Conservation (phyloP, 2,329 filamentous ascomycete species). For the Leptographium lundbergii region DNA sequence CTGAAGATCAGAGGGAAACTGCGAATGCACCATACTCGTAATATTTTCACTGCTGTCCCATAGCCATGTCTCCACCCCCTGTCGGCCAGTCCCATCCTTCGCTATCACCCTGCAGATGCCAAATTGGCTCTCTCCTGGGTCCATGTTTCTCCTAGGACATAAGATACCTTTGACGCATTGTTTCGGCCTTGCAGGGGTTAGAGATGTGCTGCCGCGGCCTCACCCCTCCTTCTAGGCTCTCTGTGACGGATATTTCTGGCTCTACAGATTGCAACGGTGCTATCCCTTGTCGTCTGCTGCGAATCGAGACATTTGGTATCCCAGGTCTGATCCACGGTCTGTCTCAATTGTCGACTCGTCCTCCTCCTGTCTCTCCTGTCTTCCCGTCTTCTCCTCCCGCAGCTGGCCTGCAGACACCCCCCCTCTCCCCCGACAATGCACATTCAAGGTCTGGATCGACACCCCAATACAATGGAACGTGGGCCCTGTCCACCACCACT, state of each 20-base stretch:
- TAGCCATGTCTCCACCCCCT: not conserved
- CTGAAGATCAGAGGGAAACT: not conserved
- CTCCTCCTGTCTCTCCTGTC: not conserved
- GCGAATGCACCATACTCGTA: not conserved
- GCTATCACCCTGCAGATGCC: not conserved
- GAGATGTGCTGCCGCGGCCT: not conserved
- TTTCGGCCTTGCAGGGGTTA: not conserved
- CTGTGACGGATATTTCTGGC: not conserved
- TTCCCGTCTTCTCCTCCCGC: not conserved
- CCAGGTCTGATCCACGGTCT: not conserved
- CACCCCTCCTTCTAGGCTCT: not conserved
- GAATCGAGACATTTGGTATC: not conserved
- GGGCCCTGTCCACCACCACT: not conserved
- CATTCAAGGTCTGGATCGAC: not conserved
- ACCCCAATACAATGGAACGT: not conserved
- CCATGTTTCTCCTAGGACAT: not conserved
- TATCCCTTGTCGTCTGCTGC: not conserved
- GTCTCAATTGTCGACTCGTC: not conserved
- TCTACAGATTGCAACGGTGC: no score
- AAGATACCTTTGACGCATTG: not conserved
- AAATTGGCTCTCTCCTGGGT: not conserved
- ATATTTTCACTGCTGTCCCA: not conserved
- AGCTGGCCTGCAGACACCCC: not conserved
- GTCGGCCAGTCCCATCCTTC: not conserved
- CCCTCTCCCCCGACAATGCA: not conserved